phyloP scores from a whole-genome alignment of 345 rosid species.

The Boechera retrofracta region DNA sequence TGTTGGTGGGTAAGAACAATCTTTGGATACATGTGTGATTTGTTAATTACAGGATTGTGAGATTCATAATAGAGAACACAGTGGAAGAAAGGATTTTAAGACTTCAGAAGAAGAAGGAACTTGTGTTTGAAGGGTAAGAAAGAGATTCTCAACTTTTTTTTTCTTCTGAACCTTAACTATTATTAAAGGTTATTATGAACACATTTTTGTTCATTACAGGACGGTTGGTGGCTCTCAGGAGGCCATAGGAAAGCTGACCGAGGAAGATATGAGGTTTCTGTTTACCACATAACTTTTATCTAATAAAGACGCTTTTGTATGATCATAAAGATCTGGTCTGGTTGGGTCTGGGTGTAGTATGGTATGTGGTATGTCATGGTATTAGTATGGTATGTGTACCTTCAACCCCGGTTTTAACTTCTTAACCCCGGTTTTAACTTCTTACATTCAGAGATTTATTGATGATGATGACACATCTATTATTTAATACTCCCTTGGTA shows the following conservation, averaged over 20 bases:
- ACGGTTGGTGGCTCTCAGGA: conserved; percentile 89
- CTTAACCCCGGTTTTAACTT: background rate
- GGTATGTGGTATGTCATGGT: background rate
- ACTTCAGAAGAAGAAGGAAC: conserved; percentile 92
- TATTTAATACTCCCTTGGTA: conserved; percentile 18
- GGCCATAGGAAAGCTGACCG: conserved; percentile 84
- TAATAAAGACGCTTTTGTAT: background rate
- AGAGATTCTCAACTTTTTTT: conserved; percentile 9
- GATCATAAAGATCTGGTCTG: background rate
- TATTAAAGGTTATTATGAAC: background rate
- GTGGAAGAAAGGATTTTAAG: conserved; percentile 91
- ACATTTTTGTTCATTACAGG: conserved; percentile 48
- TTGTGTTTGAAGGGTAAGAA: conserved; percentile 94
- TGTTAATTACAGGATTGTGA: conserved; percentile 62
- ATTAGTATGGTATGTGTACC: conserved; percentile 16
- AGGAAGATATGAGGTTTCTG: conserved; percentile 73
- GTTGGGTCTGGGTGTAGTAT: background rate
- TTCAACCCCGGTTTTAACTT: background rate
- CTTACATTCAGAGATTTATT: background rate
- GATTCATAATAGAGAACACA: conserved; percentile 91
- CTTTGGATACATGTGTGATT: background rate
- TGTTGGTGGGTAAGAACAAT: conserved; percentile 16
- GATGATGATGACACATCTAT: conserved; percentile 8
- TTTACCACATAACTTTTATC: conserved; percentile 51
- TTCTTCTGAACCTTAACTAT: background rate